Percentiles rank a stretch among this genome's conserved stretches.
phyloP scores from a whole-genome alignment of 1,284 basidiomycete species.

The Nidula niveotomentosa region DNA sequence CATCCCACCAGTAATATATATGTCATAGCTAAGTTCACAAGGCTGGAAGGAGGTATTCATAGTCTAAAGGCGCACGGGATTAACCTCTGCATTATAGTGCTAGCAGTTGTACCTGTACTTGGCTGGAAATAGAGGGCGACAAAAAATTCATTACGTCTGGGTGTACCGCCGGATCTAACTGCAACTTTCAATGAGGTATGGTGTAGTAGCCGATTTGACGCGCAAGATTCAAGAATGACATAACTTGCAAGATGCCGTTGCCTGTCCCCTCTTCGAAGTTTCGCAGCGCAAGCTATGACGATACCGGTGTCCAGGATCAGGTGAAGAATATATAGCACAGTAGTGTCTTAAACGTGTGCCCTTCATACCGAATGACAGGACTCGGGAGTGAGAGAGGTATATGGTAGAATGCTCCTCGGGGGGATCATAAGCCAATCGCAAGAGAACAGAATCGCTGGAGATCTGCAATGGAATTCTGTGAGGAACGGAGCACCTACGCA shows the following conservation, averaged over 20 bases:
- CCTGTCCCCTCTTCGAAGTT: too few species aligned
- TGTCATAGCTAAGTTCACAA: background rate
- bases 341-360: background rate
- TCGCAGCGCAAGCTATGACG: too few species aligned
- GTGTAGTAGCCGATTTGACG: too few species aligned
- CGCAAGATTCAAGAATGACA: too few species aligned
- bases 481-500: background rate
- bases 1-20: background rate
- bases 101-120: too few species aligned
- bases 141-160: too few species aligned
- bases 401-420: background rate
- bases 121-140: too few species aligned
- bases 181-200: too few species aligned
- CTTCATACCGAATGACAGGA: background rate
- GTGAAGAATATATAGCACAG: background rate
- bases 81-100: background rate
- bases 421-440: background rate
- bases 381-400: background rate
- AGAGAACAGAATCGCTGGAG: background rate
- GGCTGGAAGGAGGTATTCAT: background rate
- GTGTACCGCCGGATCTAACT: too few species aligned
- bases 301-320: background rate
- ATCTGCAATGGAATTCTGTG: background rate
- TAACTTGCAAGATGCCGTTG: too few species aligned
- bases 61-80: background rate